Evolutionary conservation across 441 rosid genomes (phyloP), one percentile per base, ranked within the genome.

Genomic region (Gossypium lobatum): DNA sequence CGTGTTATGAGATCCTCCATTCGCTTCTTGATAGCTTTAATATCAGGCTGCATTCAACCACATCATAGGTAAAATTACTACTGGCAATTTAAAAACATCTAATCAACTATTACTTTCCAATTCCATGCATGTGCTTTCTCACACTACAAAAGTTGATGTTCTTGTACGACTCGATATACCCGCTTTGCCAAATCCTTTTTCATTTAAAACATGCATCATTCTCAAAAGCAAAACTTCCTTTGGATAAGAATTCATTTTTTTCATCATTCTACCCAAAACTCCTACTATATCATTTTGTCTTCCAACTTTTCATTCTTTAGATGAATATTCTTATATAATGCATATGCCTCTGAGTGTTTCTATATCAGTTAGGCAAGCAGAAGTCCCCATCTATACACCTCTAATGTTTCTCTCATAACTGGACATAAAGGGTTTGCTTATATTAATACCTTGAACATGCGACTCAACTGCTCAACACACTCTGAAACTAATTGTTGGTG

Each of bases 21-120:
- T 37, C 98, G 79, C 80, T 93, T 92, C 90, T 96, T 93, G 46
- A 96, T 96, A 0, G 96, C 97, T 81, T 93, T 96, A 10, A 92
- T 87, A 82, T 96, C 97, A 73, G 99, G 99, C 99, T 96, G 91
- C 87, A 80, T 50, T 26, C 73, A 13, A 16, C 2, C 50, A 34
- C 63, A 16, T 6, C 72, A 26, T 23, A 1, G n/a, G n/a, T n/a
- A n/a, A n/a, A n/a, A n/a, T n/a, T n/a, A n/a, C n/a, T n/a, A n/a
- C n/a, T n/a, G n/a, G n/a, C n/a, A n/a, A n/a, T n/a, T n/a, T n/a
- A n/a, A n/a, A n/a, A n/a, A n/a, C n/a, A n/a, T n/a, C n/a, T n/a
- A n/a, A n/a, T 9, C 6, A 54, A 18, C 7, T 54, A 18, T 18
- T 21, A 17, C 34, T 42, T 46, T 11, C 70, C 20, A 53, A 53